Evolutionary conservation across 306 rosid species (phyloP).

Genomic region (Cicer chorassanicum): DNA sequence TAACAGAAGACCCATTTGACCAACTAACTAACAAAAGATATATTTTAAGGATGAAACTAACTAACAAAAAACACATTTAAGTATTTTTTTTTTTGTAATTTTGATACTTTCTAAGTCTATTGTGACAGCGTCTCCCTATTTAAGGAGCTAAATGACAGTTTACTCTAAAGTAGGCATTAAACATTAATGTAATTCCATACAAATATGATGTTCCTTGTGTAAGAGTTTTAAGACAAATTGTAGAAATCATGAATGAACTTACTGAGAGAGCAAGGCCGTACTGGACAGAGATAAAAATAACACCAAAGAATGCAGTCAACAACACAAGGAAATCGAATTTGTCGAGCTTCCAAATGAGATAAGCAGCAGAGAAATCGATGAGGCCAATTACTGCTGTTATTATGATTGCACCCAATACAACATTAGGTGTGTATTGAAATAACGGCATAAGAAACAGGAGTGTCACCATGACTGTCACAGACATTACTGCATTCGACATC

Average conservation of each 20-base stretch:
- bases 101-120: no score
- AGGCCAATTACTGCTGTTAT: slow-evolving; percentile 89
- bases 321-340: slow-evolving; percentile 77
- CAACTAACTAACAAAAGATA: no score
- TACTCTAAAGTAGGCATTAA: no score
- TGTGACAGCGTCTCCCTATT: no score
- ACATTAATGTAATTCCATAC: neutral
- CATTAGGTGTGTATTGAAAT: slow-evolving; percentile 85
- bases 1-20: no score
- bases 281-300: slow-evolving; percentile 83
- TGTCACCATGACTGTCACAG: slow-evolving; percentile 83
- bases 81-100: no score
- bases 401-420: slow-evolving; percentile 81
- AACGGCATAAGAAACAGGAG: slow-evolving; percentile 87
- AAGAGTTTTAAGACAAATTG: slow-evolving; percentile 5
- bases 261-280: slow-evolving; percentile 86
- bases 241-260: slow-evolving; percentile 37
- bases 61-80: no score
- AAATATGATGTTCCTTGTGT: neutral
- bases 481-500: slow-evolving; percentile 78
- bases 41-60: no score
- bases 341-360: slow-evolving; percentile 73
- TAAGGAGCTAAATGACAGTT: no score
- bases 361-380: slow-evolving; percentile 71
- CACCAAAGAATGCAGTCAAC: slow-evolving; percentile 81